A percentile compares a stretch with the other conserved stretches of the same genome.
phyloP scores from a whole-genome alignment of 108 stramenopile genomes.

The Parmales sp. region DNA sequence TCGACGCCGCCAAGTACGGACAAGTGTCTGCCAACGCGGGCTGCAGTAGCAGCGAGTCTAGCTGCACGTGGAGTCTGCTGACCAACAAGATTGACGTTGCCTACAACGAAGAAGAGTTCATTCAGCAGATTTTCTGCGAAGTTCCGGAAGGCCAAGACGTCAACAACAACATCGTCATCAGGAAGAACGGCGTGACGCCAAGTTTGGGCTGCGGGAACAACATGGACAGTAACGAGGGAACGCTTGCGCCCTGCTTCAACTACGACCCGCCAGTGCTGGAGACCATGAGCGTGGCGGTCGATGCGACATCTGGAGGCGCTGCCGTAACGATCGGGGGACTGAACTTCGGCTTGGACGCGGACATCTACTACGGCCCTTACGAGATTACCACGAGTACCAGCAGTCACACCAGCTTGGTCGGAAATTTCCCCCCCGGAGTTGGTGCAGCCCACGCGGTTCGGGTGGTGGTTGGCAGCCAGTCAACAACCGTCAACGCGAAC shows the following conservation, averaged over 20 bases:
- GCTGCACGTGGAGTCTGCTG: background rate
- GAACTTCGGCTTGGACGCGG: background rate
- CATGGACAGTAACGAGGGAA: too few species aligned
- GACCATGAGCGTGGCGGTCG: background rate
- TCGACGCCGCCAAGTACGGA: background rate
- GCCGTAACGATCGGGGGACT: background rate
- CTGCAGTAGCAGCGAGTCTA: background rate
- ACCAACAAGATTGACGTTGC: background rate
- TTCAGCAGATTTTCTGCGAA: background rate
- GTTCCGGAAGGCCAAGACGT: background rate
- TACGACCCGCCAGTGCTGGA: background rate
- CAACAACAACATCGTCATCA: background rate
- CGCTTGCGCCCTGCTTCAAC: constrained; percentile 2
- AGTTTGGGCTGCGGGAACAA: background rate
- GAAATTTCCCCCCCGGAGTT: background rate
- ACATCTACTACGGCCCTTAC: background rate
- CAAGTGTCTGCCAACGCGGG: background rate
- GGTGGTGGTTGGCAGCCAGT: background rate
- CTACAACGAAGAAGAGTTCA: background rate
- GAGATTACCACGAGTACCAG: background rate
- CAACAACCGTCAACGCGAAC: background rate
- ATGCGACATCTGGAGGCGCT: background rate
- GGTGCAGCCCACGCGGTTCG: background rate
- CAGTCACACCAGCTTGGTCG: background rate
- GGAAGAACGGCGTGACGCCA: background rate